Conservation (phyloP, 2,329 filamentous ascomycete species). For the Diplodia scrobiculata region DNA sequence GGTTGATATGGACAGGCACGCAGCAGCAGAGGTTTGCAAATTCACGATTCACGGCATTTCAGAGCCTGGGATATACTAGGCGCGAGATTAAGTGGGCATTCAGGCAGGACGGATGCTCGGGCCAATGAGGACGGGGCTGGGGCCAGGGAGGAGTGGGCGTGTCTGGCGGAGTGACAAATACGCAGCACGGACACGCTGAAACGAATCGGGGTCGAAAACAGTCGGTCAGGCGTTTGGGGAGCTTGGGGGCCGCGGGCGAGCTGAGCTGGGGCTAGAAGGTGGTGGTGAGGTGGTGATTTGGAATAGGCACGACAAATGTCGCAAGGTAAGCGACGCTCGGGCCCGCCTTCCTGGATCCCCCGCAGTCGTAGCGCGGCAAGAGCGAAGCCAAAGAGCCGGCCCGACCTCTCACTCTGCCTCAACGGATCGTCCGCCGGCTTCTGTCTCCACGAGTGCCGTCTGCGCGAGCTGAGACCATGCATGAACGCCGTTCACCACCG, state of each 20-base stretch:
- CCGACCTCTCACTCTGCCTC: neutral
- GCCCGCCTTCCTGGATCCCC: neutral
- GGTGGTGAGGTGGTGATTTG: slow-evolving; percentile 21
- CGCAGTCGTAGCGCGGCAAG: neutral
- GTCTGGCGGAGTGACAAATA: slow-evolving; percentile 23
- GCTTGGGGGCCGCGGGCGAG: slow-evolving; percentile 5
- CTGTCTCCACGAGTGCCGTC: too few species aligned
- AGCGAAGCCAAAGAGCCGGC: neutral
- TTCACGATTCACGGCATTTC: neutral
- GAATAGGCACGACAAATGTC: slow-evolving; percentile 5
- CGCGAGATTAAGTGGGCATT: slow-evolving; percentile 17
- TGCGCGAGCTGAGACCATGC: neutral
- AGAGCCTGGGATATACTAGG: slow-evolving; percentile 7
- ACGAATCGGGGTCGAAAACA: slow-evolving; percentile 9
- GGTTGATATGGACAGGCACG: neutral
- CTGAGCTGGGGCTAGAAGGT: slow-evolving; percentile 11
- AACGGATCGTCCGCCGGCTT: too few species aligned
- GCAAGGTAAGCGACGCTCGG: slow-evolving; percentile 14
- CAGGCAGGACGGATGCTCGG: neutral
- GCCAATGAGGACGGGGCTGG: neutral
- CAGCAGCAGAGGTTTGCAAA: neutral
- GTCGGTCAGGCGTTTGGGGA: slow-evolving; percentile 3
- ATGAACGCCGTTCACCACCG: neutral
- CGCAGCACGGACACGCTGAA: slow-evolving; percentile 15
- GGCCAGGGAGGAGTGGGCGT: neutral